Percentiles rank a stretch among this genome's conserved stretches.
Conservation (phyloP, 1,284 basidiomycete genomes). For the Afroboletus lepidellus region DNA sequence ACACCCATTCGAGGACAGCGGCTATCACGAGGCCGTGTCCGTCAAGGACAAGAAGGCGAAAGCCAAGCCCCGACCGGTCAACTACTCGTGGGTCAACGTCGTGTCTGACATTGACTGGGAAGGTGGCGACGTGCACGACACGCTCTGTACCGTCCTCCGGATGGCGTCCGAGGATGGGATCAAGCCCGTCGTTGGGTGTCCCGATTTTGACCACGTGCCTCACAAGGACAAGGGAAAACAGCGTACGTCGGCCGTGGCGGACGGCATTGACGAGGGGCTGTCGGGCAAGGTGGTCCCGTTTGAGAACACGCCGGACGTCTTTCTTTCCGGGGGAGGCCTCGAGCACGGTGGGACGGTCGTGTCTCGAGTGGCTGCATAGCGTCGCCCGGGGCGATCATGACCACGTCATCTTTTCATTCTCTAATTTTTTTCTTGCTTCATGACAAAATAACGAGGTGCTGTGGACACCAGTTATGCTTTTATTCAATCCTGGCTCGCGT, state of each 20-base stretch:
- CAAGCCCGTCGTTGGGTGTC: slow-evolving; percentile 39
- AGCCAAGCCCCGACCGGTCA: slow-evolving; percentile 42
- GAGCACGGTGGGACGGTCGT: slow-evolving; percentile 33
- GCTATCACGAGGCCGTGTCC: slow-evolving; percentile 27
- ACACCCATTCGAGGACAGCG: slow-evolving; percentile 31
- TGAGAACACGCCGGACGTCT: slow-evolving; percentile 40
- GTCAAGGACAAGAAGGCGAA: slow-evolving; percentile 27
- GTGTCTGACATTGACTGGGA: slow-evolving; percentile 77
- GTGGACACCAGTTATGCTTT: slow-evolving; percentile 19
- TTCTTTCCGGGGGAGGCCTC: slow-evolving; percentile 31
- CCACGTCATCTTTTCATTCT: slow-evolving; percentile 3
- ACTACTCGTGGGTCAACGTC: slow-evolving; percentile 73
- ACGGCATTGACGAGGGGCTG: slow-evolving; percentile 28
- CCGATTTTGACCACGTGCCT: slow-evolving; percentile 20
- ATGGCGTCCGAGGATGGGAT: slow-evolving; percentile 47
- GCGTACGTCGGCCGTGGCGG: slow-evolving; percentile 8
- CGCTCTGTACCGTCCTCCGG: slow-evolving; percentile 54
- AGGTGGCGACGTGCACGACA: slow-evolving; percentile 69
- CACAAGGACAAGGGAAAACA: slow-evolving; percentile 29
- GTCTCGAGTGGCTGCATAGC: slow-evolving; percentile 31
- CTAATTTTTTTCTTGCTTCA: slow-evolving; percentile 5
- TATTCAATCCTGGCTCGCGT: slow-evolving; percentile 11
- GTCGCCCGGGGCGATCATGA: not conserved
- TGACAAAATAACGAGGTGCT: slow-evolving; percentile 2
- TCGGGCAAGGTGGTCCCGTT: slow-evolving; percentile 36